Evolutionary conservation across 495 filamentous ascomycete genomes (phyloP).

Genomic region (Annulohypoxylon maeteangense): DNA sequence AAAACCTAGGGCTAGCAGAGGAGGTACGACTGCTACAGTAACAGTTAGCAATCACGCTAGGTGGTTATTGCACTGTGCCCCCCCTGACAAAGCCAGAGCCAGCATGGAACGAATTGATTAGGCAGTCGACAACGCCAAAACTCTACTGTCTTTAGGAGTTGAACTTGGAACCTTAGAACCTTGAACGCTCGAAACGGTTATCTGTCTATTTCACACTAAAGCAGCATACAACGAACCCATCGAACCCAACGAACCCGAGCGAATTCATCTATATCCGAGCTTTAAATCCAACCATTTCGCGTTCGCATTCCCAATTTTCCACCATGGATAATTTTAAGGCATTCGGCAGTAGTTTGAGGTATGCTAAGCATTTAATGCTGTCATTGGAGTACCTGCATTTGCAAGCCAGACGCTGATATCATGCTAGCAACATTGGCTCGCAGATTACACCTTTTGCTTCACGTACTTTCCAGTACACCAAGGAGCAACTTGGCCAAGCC

Average conservation of each 20-base stretch:
- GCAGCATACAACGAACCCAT: too few species aligned
- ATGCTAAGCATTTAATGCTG: slow-evolving; percentile 5
- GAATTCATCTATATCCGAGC: slow-evolving; percentile 3
- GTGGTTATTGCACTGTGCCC: slow-evolving; percentile 1
- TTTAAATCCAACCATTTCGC: background rate
- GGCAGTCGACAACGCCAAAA: slow-evolving; percentile 26
- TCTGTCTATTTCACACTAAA: slow-evolving; percentile 3
- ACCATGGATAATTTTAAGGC: slow-evolving; percentile 77
- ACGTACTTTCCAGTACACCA: slow-evolving; percentile 94
- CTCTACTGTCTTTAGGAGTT: slow-evolving; percentile 14
- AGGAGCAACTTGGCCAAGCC: slow-evolving; percentile 93
- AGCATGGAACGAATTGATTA: slow-evolving; percentile 14
- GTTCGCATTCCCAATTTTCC: slow-evolving; percentile 19
- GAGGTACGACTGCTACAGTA: background rate
- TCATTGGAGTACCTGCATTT: slow-evolving; percentile 10
- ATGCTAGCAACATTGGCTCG: slow-evolving; percentile 56
- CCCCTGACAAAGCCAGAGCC: slow-evolving; percentile 31
- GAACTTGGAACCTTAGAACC: slow-evolving; percentile 7
- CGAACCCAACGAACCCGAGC: background rate
- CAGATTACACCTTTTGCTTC: slow-evolving; percentile 88
- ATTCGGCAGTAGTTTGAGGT: slow-evolving; percentile 57
- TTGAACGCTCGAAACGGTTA: slow-evolving; percentile 16
- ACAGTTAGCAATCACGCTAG: slow-evolving; percentile 1
- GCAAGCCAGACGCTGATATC: slow-evolving; percentile 16
- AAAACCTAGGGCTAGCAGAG: background rate